Base-by-base conservation (phyloP, 2,329 filamentous ascomycete species). In the Elsinoe fawcettii region DNA sequence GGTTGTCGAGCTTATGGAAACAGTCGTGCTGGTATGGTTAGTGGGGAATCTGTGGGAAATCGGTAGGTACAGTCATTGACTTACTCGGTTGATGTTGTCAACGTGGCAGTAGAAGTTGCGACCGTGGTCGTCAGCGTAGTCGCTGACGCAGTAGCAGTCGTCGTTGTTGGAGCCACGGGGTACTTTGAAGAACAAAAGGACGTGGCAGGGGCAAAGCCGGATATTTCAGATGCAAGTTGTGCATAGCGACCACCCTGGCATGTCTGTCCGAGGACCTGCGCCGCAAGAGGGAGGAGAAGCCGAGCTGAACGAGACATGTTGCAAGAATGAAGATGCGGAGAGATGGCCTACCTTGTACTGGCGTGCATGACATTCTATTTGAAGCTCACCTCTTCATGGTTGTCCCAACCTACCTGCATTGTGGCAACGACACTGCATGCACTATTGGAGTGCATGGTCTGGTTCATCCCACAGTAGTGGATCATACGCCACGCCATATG, bases 101-200 rank as follows among this genome's bases (percentile, higher is more conserved):
- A 9, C 5, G 41, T 46, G 8, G n/a, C 14, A 14, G 41, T 46
- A 9, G 41, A 23, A 23, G 41, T 46, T 22, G 41, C 41, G 9
- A 46, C 41, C 12, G 41, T 46, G 6, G 41, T 46, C 22, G 41
- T 23, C 20, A 25, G n/a, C 4, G 41, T 23, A 46, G 20, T 14
- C 12, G 20, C 4, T 14, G 41, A 20, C 7, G 41, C 41, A n/a
- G 41, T 46, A 8, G 41, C 23, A 2, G 41, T 46, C 20, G 41
- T 46, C 9, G 41, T 46, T 25, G 41, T 46, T 8, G 41, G 41
- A 8, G 41, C 41, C 12, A 25, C 41, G 2, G 41, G 41, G 22
- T 46, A 46, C 41, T 46, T 46, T n/a, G 41, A 46, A 5, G 41
- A 46, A 20, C 41, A 46, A 20, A 46, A 46, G 41, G 41, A 46